A percentile compares a stretch with the other conserved stretches of the same genome.
phyloP scores from a whole-genome alignment of 441 rosid species.

The Corymbia calophylla region DNA sequence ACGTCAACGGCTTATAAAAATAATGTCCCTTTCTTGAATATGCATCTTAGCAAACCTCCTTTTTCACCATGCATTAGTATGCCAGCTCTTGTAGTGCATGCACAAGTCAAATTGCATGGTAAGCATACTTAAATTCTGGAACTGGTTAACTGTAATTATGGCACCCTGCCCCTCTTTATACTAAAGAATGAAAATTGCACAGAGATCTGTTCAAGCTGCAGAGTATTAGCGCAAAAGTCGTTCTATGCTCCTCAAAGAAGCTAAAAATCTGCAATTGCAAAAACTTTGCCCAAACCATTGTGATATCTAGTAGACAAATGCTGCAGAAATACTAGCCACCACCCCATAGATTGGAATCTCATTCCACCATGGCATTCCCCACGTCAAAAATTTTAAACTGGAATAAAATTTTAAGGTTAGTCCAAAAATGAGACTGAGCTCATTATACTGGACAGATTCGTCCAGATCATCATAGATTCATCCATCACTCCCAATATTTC shows the following conservation, averaged over 20 bases:
- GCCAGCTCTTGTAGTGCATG: background rate
- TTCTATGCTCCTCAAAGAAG: background rate
- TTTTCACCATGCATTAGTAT: background rate
- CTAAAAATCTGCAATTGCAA: background rate
- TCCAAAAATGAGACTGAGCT: background rate
- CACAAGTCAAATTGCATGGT: background rate
- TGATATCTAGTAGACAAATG: background rate
- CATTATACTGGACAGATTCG: background rate
- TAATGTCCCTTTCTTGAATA: background rate
- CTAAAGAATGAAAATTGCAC: background rate
- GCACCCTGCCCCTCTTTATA: background rate
- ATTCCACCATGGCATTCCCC: background rate
- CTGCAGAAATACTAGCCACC: background rate
- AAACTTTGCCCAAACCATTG: background rate
- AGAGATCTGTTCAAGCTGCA: background rate
- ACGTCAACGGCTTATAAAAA: background rate
- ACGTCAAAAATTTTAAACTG: background rate
- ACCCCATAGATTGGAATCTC: background rate
- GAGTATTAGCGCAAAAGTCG: background rate
- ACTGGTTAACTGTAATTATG: background rate
- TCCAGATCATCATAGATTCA: background rate
- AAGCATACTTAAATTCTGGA: background rate
- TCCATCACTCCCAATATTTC: background rate
- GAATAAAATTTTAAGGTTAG: background rate
- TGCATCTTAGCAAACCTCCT: background rate